Base-by-base conservation (phyloP, 257 asterid genomes). In the Solanum bulbocastanum region DNA sequence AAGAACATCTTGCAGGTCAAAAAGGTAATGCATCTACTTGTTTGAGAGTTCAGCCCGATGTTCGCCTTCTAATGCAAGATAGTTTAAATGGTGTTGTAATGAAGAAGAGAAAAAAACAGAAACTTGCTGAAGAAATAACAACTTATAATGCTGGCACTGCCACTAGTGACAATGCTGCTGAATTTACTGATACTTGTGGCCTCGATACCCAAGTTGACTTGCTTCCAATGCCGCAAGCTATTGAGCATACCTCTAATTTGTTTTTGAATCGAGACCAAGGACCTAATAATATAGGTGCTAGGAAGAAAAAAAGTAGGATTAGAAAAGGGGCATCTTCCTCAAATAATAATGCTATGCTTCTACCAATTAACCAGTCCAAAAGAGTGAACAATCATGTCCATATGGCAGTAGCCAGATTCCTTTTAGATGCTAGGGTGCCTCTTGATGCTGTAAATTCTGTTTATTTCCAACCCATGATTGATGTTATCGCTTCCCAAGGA, bases 21-120 rank as follows among this genome's bases (percentile, higher is more conserved):
- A 97, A 97, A 90, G 99, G 99, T 69, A 97, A 97, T 90, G 99
- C 98, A 4, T 93, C 98, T 75, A 94, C 96, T 92, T 96, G 99
- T 90, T 92, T 96, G 78, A 92, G 98, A 87, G 99, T 97, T 90
- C 96, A 91, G 87, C 92, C 95, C 25, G 98, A 96, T 86, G 98
- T 97, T 52, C 91, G 96, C 83, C 92, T 92, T 30, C 91, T 93
- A 73, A 97, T 97, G 99, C 95, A 92, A 86, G 99, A 97, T 78
- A 96, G 98, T 49, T 90, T 97, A 42, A 95, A 94, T 73, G 98
- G 97, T 66, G 98, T 94, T 72, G 94, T 95, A 16, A 90, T 88
- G 23, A 96, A 92, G 83, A 97, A 94, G 93, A 92, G 96, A 84
- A 96, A 95, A 88, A 97, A 97, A 86, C 95, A 93, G 87, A 95